These are phyloP conservation scores for Microstroma glucosiphilum DNA, from an alignment of 1,284 basidiomycete genomes.

Conservation along the genomic window DNA sequence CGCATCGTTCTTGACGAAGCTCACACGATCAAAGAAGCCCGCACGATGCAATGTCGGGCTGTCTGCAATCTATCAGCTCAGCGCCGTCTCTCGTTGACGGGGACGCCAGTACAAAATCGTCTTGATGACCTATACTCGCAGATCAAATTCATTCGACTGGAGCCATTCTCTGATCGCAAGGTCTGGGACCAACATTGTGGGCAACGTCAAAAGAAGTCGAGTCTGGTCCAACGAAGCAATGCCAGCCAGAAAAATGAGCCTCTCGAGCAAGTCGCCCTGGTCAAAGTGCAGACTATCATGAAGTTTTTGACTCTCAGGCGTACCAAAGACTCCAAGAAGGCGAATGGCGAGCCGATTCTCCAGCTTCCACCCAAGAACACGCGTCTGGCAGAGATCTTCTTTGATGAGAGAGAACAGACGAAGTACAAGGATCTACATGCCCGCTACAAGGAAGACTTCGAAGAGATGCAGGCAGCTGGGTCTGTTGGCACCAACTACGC, in stretches of 20 bases:
- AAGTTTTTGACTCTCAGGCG: constrained; percentile 89
- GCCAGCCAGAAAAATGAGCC: constrained; percentile 18
- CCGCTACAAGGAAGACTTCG: constrained; percentile 83
- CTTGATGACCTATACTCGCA: constrained; percentile 95
- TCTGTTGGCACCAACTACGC: constrained; percentile 92
- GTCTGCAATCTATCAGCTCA: constrained; percentile 91
- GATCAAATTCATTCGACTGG: constrained; percentile 86
- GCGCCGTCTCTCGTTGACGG: constrained; percentile 85
- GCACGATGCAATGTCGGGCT: constrained; percentile 86
- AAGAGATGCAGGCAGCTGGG: constrained; percentile 76
- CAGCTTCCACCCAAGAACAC: constrained; percentile 74
- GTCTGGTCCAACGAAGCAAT: not conserved
- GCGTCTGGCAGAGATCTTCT: constrained; percentile 74
- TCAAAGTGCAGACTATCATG: constrained; percentile 94
- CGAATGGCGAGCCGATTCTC: constrained; percentile 77
- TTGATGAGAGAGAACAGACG: constrained; percentile 72
- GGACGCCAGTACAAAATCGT: constrained; percentile 97
- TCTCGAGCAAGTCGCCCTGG: constrained; percentile 75
- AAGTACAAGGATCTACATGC: constrained; percentile 83
- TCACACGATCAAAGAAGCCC: constrained; percentile 92
- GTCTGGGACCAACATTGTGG: constrained; percentile 90
- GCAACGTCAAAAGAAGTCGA: constrained; percentile 66
- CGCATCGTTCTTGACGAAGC: constrained; percentile 96
- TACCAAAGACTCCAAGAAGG: constrained; percentile 80
- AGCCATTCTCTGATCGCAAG: constrained; percentile 86